Base-by-base conservation (phyloP, 1,284 basidiomycete species). In the Pascua guehoae region DNA sequence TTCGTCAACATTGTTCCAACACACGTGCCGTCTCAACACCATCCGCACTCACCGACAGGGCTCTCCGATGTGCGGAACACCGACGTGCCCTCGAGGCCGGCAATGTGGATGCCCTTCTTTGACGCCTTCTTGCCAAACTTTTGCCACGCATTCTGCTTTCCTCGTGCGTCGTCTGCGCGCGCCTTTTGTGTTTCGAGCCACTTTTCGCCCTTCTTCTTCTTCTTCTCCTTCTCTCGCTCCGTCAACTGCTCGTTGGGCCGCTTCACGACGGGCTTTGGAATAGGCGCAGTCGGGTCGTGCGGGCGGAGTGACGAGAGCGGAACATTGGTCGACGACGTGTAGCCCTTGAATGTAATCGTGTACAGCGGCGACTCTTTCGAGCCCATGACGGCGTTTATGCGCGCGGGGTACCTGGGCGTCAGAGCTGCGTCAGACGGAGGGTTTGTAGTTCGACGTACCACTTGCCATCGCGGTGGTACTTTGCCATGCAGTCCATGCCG, bases 11-110 rank as follows among this genome's bases (percentile, higher is more conserved):
- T 41, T 41, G 48, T n/a, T 36, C 47, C 48, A 56, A 14, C 8
- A 40, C n/a, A 11, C 12, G 7, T 32, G 11, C n/a, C 11, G 8
- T 7, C 24, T 24, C 44, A 17, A 24, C 17, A 24, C 69, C 53
- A 68, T 81, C 53, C 67, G 87, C 88, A 88, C 84, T 84, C 85
- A 49, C 93, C 93, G 41, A 90, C 78, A 1, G 92, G 91, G 72
- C 94, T 94, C 67, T 96, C 93, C 12, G 93, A 91, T 5, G 93
- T 98, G 78, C 91, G 89, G 83, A 98, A 98, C 66, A 97, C 95
- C 67, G 89, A 92, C 69, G 88, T 91, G 43, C 92, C 92, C 53
- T 89, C 80, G 32, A 91, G 83, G 1, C 75, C 58, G 85, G 89
- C 66, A 89, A 89, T 78, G 87, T 88, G 74, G 41, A 93, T 87